Conservation (phyloP, 2,329 filamentous ascomycete genomes). For the Aspergillus fructus region DNA sequence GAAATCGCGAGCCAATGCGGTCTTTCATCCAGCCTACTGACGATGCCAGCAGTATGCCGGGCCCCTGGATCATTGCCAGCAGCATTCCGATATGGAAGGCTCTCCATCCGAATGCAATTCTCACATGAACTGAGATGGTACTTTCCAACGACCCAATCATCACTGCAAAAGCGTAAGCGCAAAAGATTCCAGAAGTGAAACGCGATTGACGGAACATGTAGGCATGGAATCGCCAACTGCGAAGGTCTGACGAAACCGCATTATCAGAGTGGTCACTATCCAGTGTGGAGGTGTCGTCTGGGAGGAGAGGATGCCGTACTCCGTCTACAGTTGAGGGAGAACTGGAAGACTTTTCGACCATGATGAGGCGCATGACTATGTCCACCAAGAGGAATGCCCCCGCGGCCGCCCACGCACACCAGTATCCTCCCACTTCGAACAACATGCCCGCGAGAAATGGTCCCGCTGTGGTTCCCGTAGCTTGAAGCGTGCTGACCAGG, state of each 20-base stretch:
- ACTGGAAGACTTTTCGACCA: background rate
- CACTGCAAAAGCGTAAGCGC: background rate
- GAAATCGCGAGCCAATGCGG: slow-evolving; percentile 3
- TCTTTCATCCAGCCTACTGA: slow-evolving; percentile 49
- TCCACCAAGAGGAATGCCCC: slow-evolving; percentile 25
- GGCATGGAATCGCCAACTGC: background rate
- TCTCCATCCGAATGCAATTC: slow-evolving; percentile 52
- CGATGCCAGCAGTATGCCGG: slow-evolving; percentile 56
- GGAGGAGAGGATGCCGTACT: background rate
- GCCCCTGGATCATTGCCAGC: slow-evolving; percentile 58
- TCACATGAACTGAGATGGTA: slow-evolving; percentile 54
- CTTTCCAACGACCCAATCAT: slow-evolving; percentile 55
- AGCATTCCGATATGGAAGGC: slow-evolving; percentile 55
- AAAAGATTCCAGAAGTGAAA: background rate
- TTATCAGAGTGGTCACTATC: background rate
- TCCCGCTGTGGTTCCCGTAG: background rate
- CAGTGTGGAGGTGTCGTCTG: background rate
- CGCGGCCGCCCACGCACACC: slow-evolving; percentile 25
- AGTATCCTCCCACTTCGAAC: slow-evolving; percentile 22
- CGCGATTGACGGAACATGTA: background rate
- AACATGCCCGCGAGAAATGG: background rate
- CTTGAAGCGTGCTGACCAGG: background rate
- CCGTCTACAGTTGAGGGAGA: background rate
- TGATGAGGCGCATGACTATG: slow-evolving; percentile 27
- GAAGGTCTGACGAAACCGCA: background rate